A percentile compares a stretch with the other conserved stretches of the same genome.
These are phyloP conservation scores for Hortaea sp. DNA, from an alignment of 2,329 filamentous ascomycete genomes.

Conservation along the genomic window DNA sequence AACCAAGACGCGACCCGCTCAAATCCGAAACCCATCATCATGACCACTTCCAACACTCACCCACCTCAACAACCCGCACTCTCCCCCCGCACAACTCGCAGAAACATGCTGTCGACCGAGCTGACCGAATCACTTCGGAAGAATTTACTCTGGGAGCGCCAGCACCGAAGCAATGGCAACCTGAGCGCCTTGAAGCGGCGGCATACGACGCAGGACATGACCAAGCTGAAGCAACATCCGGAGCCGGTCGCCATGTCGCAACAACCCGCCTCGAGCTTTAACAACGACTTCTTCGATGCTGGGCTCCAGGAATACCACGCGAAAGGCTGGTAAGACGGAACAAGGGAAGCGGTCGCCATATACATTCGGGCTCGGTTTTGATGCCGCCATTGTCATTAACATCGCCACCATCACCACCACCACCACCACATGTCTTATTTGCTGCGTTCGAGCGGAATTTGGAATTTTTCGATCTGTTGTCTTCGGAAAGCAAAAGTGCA, in stretches of 20 bases:
- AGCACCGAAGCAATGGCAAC: conserved; percentile 83
- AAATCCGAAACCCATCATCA: conserved; percentile 60
- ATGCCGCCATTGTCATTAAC: neutral
- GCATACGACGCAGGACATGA: conserved; percentile 83
- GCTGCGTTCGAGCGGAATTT: conserved; percentile 18
- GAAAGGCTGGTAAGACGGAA: conserved; percentile 67
- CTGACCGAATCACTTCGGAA: conserved; percentile 85
- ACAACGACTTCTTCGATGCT: conserved; percentile 77
- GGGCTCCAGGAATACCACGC: conserved; percentile 77
- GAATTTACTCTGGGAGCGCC: conserved; percentile 87
- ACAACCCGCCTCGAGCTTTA: conserved; percentile 46
- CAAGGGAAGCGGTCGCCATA: neutral
- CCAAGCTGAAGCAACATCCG: conserved; percentile 75
- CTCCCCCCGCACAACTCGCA: conserved; percentile 81
- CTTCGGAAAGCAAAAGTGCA: neutral
- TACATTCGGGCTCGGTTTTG: neutral
- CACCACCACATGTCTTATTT: conserved; percentile 6
- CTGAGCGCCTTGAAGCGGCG: conserved; percentile 82
- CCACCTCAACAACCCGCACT: conserved; percentile 53
- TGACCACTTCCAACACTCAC: conserved; percentile 57
- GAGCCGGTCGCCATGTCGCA: conserved; percentile 43
- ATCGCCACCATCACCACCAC: neutral
- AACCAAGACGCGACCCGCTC: conserved; percentile 4
- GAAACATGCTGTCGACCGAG: conserved; percentile 93
- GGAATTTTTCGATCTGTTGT: neutral